phyloP scores from a whole-genome alignment of 352 stramenopile species.

The Pythium sp. region DNA sequence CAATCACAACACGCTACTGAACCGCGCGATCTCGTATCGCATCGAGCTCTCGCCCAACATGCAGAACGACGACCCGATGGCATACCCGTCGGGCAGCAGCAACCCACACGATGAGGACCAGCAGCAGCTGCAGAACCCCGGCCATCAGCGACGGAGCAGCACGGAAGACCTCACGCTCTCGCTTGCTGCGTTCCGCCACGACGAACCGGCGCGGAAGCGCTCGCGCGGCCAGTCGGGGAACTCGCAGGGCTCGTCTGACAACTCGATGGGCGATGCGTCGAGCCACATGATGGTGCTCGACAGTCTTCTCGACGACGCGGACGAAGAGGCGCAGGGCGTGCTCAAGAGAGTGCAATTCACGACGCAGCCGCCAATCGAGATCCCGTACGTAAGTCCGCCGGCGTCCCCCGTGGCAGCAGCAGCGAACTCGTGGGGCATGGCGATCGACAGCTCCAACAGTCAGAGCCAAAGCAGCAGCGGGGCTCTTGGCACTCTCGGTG shows the following conservation, averaged over 20 bases:
- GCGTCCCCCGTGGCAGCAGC: not conserved
- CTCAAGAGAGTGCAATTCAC: constrained; percentile 25
- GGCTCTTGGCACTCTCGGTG: not conserved
- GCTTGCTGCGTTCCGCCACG: constrained; percentile 17
- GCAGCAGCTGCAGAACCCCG: constrained; percentile 22
- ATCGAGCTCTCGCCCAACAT: constrained; percentile 61
- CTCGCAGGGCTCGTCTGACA: constrained; percentile 50
- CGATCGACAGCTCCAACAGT: not conserved
- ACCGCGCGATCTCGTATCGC: constrained; percentile 72
- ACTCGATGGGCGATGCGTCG: constrained; percentile 25
- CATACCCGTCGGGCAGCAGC: constrained; percentile 8
- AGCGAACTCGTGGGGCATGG: constrained; percentile 2
- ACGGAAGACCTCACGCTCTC: constrained; percentile 35
- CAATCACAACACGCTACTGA: constrained; percentile 82
- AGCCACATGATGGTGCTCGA: constrained; percentile 3
- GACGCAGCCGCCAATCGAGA: constrained; percentile 18
- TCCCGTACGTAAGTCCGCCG: constrained; percentile 11
- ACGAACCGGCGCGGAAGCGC: constrained; percentile 36
- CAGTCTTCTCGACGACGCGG: constrained; percentile 3
- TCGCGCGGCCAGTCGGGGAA: constrained; percentile 52
- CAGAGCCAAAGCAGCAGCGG: not conserved
- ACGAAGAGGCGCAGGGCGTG: not conserved
- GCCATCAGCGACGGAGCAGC: constrained; percentile 18
- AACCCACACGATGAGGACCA: constrained; percentile 26
- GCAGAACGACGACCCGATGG: constrained; percentile 50